phyloP scores from a whole-genome alignment of 495 filamentous ascomycete genomes.

The Collariella sp. region DNA sequence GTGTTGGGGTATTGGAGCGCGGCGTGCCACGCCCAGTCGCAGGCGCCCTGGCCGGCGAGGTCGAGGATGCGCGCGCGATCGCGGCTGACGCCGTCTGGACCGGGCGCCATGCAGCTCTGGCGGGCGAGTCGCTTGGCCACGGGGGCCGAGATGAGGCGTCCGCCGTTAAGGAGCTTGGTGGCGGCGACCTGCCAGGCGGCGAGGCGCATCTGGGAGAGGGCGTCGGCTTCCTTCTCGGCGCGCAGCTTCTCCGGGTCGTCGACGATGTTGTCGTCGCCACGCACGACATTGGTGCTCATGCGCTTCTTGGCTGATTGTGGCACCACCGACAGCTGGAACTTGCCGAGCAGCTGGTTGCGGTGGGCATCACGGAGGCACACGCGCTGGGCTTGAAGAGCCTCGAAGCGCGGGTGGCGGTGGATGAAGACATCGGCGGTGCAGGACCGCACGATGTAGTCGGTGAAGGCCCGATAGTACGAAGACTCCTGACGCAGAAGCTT shows the following conservation, averaged over 20 bases:
- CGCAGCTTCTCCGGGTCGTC: conserved; percentile 53
- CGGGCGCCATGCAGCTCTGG: conserved; percentile 39
- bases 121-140: conserved; percentile 52
- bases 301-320: conserved; percentile 49
- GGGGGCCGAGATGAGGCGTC: conserved; percentile 69
- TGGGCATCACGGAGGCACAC: conserved; percentile 55
- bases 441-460: conserved; percentile 52
- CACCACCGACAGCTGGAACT: conserved; percentile 56
- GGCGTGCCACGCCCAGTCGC: conserved; percentile 94
- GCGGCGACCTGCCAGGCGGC: conserved; percentile 77
- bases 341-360: conserved; percentile 65
- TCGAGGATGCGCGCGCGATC: conserved; percentile 68
- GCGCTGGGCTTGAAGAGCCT: conserved; percentile 78
- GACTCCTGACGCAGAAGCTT: conserved; percentile 53
- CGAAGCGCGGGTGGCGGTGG: conserved; percentile 75
- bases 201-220: conserved; percentile 62
- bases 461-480: conserved; percentile 88
- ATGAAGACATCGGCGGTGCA: conserved; percentile 65
- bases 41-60: conserved; percentile 72
- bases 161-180: conserved; percentile 66
- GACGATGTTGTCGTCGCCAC: conserved; percentile 45
- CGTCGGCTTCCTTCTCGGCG: conserved; percentile 71
- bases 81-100: conserved; percentile 31
- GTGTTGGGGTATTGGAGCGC: conserved; percentile 75
- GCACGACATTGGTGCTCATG: conserved; percentile 50